Conservation (phyloP, 306 rosid genomes). For the Prunus davidiana region DNA sequence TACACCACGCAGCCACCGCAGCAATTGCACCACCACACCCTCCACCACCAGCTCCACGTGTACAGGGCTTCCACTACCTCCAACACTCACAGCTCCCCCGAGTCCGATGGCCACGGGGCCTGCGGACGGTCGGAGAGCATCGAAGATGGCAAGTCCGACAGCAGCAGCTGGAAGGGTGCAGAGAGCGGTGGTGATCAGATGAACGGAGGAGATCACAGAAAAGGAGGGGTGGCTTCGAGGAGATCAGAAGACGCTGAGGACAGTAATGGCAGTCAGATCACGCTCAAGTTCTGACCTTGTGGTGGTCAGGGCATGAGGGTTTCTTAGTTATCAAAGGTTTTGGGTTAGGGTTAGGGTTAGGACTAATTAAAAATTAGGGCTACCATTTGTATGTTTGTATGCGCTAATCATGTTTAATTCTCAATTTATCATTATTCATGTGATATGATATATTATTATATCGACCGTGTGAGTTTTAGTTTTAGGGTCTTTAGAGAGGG, state of each 20-base stretch:
- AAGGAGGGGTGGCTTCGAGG: constrained; percentile 51
- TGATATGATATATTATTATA: background rate
- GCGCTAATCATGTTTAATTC: background rate
- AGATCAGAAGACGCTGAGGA: constrained; percentile 50
- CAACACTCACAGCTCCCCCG: constrained; percentile 58
- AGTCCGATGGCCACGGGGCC: constrained; percentile 36
- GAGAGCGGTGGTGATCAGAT: constrained; percentile 66
- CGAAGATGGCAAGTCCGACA: constrained; percentile 90
- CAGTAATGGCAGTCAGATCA: constrained; percentile 79
- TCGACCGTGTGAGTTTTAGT: background rate
- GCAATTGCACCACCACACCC: constrained; percentile 50
- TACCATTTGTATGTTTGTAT: constrained; percentile 12
- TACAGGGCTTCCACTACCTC: constrained; percentile 49
- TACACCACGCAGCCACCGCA: constrained; percentile 49
- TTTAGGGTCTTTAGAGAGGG: constrained; percentile 18
- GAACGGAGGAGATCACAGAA: constrained; percentile 48
- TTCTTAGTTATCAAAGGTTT: background rate
- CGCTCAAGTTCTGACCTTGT: constrained; percentile 65
- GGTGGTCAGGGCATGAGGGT: too few species aligned
- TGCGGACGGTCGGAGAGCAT: constrained; percentile 85
- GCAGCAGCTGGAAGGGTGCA: constrained; percentile 86
- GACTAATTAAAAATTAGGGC: constrained; percentile 19
- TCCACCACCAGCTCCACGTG: constrained; percentile 69
- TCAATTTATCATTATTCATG: constrained; percentile 14
- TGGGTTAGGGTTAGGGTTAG: constrained; percentile 19